Evolutionary conservation across 2,329 filamentous ascomycete genomes (phyloP).

Genomic region (Lasiodiplodia gonubiensis): DNA sequence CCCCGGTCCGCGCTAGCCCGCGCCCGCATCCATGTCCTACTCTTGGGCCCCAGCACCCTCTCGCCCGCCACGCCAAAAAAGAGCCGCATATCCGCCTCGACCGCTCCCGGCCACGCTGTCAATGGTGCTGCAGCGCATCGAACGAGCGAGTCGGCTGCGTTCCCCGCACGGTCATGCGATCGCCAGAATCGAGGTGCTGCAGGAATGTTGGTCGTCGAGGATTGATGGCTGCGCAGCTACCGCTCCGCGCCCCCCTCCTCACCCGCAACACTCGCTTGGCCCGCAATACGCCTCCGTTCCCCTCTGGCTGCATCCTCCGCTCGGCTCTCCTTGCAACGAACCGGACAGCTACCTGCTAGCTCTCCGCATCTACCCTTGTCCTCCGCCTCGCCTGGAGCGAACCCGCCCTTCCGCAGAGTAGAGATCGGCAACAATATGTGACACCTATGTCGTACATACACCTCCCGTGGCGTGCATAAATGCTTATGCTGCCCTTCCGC

Average conservation of each 20-base stretch:
- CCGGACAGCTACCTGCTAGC: too few species aligned
- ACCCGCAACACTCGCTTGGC: neutral
- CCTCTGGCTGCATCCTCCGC: neutral
- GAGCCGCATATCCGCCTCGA: neutral
- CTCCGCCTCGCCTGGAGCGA: neutral
- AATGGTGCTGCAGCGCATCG: neutral
- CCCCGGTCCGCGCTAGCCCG: constrained; percentile 6
- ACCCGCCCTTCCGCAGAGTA: neutral
- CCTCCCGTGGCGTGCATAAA: constrained; percentile 16
- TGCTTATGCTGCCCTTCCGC: neutral
- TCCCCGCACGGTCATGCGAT: constrained; percentile 1
- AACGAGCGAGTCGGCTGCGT: constrained; percentile 4
- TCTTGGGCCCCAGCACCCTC: neutral
- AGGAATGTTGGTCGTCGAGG: constrained; percentile 1
- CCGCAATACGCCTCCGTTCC: constrained; percentile 4
- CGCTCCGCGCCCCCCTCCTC: neutral
- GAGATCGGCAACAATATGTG: neutral
- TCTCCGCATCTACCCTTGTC: neutral
- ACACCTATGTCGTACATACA: neutral
- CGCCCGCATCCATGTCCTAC: neutral
- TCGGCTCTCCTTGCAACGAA: neutral
- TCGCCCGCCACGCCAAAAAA: neutral
- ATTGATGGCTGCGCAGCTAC: constrained; percentile 5
- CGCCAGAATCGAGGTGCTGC: neutral
- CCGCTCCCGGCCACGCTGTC: neutral